Evolutionary conservation across 1,284 basidiomycete genomes (phyloP), one percentile per base, ranked within the genome.

Genomic region (Papiliotrema laurentii): DNA sequence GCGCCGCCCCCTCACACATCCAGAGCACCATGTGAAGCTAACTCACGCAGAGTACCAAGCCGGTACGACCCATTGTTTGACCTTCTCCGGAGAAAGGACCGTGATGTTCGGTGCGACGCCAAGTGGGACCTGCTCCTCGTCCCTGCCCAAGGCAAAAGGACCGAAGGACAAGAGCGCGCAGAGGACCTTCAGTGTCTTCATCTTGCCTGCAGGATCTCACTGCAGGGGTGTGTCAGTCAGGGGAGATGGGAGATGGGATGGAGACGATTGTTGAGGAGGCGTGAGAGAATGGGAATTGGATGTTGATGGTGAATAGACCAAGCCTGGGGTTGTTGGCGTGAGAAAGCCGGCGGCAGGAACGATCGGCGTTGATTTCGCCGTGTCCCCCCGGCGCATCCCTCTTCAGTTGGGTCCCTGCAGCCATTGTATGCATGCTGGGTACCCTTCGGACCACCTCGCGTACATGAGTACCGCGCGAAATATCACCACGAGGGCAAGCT

Each of bases 11-110:
- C n/a, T n/a, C n/a, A n/a, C n/a, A n/a, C n/a, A n/a, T n/a, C n/a
- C n/a, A n/a, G n/a, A n/a, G n/a, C n/a, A n/a, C n/a, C n/a, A n/a
- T n/a, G n/a, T n/a, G n/a, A n/a, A 38, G 36, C 7, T 7, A 22
- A n/a, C 43, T 45, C 43, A 45, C 43, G 18, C 33, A 10, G 43
- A 22, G 18, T 37, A 45, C 43, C 43, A 45, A 25, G 43, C 43
- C 10, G 43, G 43, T 3, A 25, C 10, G 13, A 35, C 33, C 43
- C 43, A 45, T 26, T 45, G 43, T n/a, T 22, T 16, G 25, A 45
- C 34, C 43, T 45, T 45, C 5, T 45, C 34, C 14, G n/a, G 14
- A 10, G 14, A 14, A n/a, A 45, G 33, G 18, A 45, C 25, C 13
- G 43, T 45, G 16, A 45, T 25, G 21, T 36, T 36, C 4, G 31